phyloP scores from a whole-genome alignment of 805 yeast species.

The Hanseniaspora pseudoguilliermondii region DNA sequence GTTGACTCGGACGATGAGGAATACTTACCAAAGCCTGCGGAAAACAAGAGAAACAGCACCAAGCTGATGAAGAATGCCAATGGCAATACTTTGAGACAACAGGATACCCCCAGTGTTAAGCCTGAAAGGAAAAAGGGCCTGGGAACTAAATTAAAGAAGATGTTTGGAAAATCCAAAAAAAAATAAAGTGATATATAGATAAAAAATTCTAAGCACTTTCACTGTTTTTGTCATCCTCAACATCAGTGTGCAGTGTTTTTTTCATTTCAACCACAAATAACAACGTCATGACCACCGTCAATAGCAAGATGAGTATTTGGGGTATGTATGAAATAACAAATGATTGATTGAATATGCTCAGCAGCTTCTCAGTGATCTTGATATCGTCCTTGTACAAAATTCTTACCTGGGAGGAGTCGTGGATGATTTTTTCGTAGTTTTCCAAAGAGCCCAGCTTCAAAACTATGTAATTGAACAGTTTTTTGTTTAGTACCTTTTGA shows the following conservation, averaged over 20 bases:
- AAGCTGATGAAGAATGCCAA: neutral
- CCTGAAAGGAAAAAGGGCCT: slow-evolving; percentile 25
- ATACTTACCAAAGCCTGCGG: neutral
- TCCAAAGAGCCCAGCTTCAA: slow-evolving; percentile 17
- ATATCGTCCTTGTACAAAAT: slow-evolving; percentile 15
- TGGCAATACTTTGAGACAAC: neutral
- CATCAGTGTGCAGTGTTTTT: neutral
- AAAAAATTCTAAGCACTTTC: neutral
- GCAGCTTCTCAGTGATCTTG: slow-evolving; percentile 13
- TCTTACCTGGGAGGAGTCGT: slow-evolving; percentile 25
- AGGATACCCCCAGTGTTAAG: slow-evolving; percentile 17
- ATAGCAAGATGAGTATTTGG: slow-evolving; percentile 17
- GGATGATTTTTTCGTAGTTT: slow-evolving; percentile 19
- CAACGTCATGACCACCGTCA: slow-evolving; percentile 18
- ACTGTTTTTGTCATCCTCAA: neutral
- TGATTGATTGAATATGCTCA: slow-evolving; percentile 20
- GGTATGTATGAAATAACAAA: slow-evolving; percentile 24
- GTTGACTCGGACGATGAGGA: slow-evolving; percentile 52
- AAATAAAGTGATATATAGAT: neutral
- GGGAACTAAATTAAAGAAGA: slow-evolving; percentile 30
- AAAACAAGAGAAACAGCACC: neutral
- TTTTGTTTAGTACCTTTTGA: slow-evolving; percentile 25
- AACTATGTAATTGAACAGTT: slow-evolving; percentile 26
- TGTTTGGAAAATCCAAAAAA: slow-evolving; percentile 29
- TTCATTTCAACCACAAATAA: slow-evolving; percentile 2